Evolutionary conservation across 2,329 filamentous ascomycete genomes (phyloP), one percentile per base, ranked within the genome.

Genomic region (Aureobasidium sp.): DNA sequence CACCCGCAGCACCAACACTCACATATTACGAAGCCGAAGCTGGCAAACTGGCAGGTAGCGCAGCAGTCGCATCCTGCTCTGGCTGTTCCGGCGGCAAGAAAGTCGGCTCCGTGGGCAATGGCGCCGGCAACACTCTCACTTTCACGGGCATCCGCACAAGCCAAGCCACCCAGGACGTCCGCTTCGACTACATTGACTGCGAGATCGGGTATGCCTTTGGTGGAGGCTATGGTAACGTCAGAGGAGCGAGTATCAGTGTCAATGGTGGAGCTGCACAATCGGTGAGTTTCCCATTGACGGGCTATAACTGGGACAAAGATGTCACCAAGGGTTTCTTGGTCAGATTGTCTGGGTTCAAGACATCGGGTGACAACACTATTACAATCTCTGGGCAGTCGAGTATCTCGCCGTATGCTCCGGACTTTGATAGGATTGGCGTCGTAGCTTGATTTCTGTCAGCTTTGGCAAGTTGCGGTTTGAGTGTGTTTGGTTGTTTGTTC

Each of bases 121-220:
- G 62, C n/a, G n/a, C 17, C 9, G 63, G 62, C 17, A 67, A 70
- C 6, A 70, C 67, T 11, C 66, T 71, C 0, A 71, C 66, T 1
- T 69, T 77, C 31, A 61, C 42, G 22, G 68, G 68, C 8, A 68
- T 77, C 29, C 56, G 44, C 5, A 69, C 65, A 12, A 65, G 66
- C 11, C 51, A 69, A n/a, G 67, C 70, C 0, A 72, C 67, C 20
- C 73, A 71, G 47, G 63, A 74, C 6, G 51, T 76, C 1, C 70
- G 70, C 0, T 69, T 77, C 22, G 76, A 78, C 57, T 77, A 75
- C 51, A 64, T 77, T 53, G 74, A 77, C 53, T 75, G 75, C 65
- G 75, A 77, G 2, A 72, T 77, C 22, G 70, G 70, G 0, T 75
- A 74, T 36, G 68, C 72, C 0, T 72, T 70, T 68, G 67, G 64